Evolutionary conservation across 768 basidiomycete genomes (phyloP).

Genomic region (Naganishia antarctica): DNA sequence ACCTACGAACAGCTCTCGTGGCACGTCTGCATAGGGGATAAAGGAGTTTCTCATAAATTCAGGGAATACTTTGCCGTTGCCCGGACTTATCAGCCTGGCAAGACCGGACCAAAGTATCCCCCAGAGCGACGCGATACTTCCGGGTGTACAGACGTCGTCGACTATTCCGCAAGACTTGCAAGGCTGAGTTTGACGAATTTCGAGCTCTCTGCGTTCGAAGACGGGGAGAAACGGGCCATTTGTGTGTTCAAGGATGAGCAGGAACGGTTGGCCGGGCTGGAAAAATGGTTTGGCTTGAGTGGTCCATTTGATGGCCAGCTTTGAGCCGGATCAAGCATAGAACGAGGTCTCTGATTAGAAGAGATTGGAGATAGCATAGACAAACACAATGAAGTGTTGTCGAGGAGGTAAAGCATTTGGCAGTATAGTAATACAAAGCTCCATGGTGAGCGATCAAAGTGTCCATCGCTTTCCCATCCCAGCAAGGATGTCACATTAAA

Average conservation of each 20-base stretch:
- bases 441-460: too few relatives aligned
- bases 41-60: slow-evolving; percentile 17
- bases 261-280: not conserved
- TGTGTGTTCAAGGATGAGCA: slow-evolving; percentile 4
- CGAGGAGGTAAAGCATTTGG: too few relatives aligned
- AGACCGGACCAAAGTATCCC: slow-evolving; percentile 5
- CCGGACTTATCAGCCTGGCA: slow-evolving; percentile 10
- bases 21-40: slow-evolving; percentile 18
- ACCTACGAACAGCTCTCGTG: slow-evolving; percentile 13
- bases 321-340: not conserved
- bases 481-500: too few relatives aligned
- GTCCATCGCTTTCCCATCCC: too few relatives aligned
- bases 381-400: too few relatives aligned
- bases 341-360: not conserved
- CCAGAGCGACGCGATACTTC: not conserved
- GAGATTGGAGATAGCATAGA: too few relatives aligned
- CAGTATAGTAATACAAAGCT: too few relatives aligned
- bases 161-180: not conserved
- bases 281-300: slow-evolving; percentile 15
- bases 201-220: slow-evolving; percentile 9
- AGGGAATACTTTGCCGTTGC: slow-evolving; percentile 18
- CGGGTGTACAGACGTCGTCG: not conserved
- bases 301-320: slow-evolving; percentile 14
- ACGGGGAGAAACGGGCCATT: slow-evolving; percentile 1
- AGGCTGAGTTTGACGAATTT: slow-evolving; percentile 21